Evolutionary conservation across 805 yeast species (phyloP).

Genomic region (Wickerhamomyces hampshirensis): DNA sequence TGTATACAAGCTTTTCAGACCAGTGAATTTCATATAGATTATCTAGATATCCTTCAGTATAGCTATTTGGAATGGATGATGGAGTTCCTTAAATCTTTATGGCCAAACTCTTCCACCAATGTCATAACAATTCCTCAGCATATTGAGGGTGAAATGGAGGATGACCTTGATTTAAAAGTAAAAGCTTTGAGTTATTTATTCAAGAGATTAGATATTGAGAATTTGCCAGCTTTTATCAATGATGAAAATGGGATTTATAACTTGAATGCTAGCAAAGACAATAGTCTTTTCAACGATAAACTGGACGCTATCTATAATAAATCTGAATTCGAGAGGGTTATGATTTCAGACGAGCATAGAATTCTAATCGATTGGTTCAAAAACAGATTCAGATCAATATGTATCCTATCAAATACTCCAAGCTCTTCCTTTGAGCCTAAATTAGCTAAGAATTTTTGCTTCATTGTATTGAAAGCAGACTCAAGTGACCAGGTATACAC

Average conservation of each 20-base stretch:
- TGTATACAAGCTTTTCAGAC: no score
- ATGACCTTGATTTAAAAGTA: constrained; percentile 57
- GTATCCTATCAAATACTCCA: constrained; percentile 51
- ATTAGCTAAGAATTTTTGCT: constrained; percentile 25
- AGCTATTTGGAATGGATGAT: no score
- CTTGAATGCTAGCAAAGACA: no score
- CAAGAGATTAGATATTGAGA: constrained; percentile 43
- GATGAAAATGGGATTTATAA: constrained; percentile 25
- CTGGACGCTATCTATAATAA: constrained; percentile 54
- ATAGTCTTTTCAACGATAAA: no score
- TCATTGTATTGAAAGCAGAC: constrained; percentile 36
- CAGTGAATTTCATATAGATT: no score
- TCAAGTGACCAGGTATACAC: constrained; percentile 41
- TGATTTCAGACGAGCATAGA: constrained; percentile 56
- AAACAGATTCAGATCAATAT: constrained; percentile 59
- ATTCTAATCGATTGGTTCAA: constrained; percentile 62
- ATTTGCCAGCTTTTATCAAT: constrained; percentile 38
- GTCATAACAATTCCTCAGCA: constrained; percentile 46
- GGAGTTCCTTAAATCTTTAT: constrained; percentile 25
- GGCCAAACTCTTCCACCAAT: constrained; percentile 29
- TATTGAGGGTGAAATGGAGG: constrained; percentile 42
- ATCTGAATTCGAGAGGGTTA: constrained; percentile 33
- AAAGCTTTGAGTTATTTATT: constrained; percentile 55
- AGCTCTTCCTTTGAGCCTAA: constrained; percentile 20
- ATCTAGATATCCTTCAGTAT: no score